Evolutionary conservation across 1,139 yeast genomes (phyloP).

Genomic region (Protomyces inundatus): DNA sequence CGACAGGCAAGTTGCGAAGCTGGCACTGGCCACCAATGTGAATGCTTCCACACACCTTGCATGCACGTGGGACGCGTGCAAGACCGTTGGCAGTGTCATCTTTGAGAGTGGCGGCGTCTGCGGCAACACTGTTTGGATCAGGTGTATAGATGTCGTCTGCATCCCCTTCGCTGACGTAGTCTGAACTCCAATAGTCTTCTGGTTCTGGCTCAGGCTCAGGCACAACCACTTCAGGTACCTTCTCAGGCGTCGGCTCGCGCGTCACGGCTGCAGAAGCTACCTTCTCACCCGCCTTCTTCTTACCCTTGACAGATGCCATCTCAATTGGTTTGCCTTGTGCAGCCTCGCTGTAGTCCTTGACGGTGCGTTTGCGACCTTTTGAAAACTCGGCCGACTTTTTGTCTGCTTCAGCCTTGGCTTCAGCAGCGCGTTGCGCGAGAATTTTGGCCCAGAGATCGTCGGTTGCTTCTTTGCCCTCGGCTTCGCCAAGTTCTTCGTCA

Average conservation of each 20-base stretch:
- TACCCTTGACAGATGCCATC: neutral
- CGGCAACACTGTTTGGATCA: neutral
- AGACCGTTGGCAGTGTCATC: neutral
- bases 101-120: neutral
- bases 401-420: conserved; percentile 20
- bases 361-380: conserved; percentile 16
- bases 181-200: neutral
- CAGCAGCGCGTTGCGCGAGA: conserved; percentile 29
- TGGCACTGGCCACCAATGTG: conserved; percentile 23
- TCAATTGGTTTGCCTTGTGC: conserved; percentile 1
- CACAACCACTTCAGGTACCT: neutral
- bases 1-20: conserved; percentile 17
- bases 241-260: neutral
- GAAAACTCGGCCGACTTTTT: conserved; percentile 23
- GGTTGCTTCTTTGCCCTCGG: conserved; percentile 24
- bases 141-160: neutral
- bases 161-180: neutral
- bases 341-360: conserved; percentile 25
- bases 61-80: neutral
- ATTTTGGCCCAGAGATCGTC: conserved; percentile 31
- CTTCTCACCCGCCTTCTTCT: neutral
- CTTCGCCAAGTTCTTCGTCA: conserved; percentile 21
- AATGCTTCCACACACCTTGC: conserved; percentile 4
- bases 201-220: neutral
- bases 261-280: neutral